Conservation (phyloP, 352 stramenopile species). For the Globisporangium echinulatum region DNA sequence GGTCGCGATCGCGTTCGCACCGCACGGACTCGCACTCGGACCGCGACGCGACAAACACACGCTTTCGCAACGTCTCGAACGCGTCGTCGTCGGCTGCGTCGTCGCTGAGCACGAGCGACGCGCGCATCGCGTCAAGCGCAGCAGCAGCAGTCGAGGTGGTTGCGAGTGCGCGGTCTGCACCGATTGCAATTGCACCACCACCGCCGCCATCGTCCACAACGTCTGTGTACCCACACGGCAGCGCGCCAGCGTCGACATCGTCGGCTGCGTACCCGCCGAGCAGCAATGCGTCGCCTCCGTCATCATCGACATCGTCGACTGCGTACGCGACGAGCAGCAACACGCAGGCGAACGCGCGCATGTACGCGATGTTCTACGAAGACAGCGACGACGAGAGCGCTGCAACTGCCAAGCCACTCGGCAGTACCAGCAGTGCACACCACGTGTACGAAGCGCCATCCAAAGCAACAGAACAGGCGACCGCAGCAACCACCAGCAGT, state of each 20-base stretch:
- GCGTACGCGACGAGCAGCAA: conserved; percentile 2
- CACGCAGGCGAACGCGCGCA: background rate
- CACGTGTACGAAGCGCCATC: too few relatives aligned
- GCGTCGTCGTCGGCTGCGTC: conserved; percentile 1
- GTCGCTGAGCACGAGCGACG: background rate
- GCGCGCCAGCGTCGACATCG: conserved; percentile 5
- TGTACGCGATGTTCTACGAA: background rate
- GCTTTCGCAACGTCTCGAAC: conserved; percentile 4
- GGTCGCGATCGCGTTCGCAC: conserved; percentile 20
- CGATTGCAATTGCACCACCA: conserved; percentile 2
- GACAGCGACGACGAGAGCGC: conserved; percentile 6
- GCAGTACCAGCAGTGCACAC: too few relatives aligned
- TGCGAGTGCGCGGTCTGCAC: background rate
- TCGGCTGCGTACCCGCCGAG: conserved; percentile 9
- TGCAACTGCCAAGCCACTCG: background rate
- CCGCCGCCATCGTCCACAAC: conserved; percentile 1
- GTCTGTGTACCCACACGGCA: conserved; percentile 10
- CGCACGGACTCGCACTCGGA: conserved; percentile 7
- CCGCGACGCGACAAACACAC: background rate
- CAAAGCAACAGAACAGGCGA: background rate
- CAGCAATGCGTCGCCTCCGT: conserved; percentile 17
- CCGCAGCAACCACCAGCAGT: background rate
- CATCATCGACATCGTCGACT: conserved; percentile 3
- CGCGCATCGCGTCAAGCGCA: conserved; percentile 7
- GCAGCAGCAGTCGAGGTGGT: background rate